phyloP scores from a whole-genome alignment of 2,329 filamentous ascomycete species.

The Ophiosphaerella herpotricha region DNA sequence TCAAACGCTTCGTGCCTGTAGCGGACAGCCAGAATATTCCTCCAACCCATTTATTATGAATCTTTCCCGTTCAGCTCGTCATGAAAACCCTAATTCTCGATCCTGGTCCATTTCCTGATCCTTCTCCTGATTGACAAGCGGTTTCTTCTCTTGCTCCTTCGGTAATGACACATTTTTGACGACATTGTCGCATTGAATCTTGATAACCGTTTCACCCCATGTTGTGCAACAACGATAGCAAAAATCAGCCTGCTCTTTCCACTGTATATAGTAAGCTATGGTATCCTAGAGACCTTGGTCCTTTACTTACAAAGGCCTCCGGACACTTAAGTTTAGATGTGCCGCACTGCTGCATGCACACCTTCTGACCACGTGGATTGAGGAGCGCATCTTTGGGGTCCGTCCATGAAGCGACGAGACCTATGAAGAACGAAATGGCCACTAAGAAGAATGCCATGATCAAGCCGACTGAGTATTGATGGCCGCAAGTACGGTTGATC shows the following conservation, averaged over 20 bases:
- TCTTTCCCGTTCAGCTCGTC: neutral
- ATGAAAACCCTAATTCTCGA: constrained; percentile 3
- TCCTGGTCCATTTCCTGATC: neutral
- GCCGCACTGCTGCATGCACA: constrained; percentile 10
- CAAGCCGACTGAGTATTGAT: neutral
- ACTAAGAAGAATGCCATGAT: neutral
- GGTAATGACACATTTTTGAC: neutral
- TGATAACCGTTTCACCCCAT: constrained; percentile 9
- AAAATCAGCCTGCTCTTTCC: neutral
- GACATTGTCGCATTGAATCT: constrained; percentile 1
- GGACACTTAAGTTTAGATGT: constrained; percentile 8
- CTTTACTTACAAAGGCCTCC: constrained; percentile 10
- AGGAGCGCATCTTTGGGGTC: constrained; percentile 12
- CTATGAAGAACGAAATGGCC: neutral
- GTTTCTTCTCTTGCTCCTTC: neutral
- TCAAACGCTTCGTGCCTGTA: neutral
- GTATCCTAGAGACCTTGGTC: neutral
- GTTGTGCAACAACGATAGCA: constrained; percentile 6
- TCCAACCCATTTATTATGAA: neutral
- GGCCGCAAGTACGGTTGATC: no score
- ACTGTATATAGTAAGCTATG: neutral
- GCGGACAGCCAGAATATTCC: neutral
- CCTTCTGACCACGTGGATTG: constrained; percentile 11
- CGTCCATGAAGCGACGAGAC: neutral
- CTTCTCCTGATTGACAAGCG: neutral